A percentile compares a stretch with the other conserved stretches of the same genome.
Conservation (phyloP, 768 basidiomycete genomes). For the Naematelia encephala region DNA sequence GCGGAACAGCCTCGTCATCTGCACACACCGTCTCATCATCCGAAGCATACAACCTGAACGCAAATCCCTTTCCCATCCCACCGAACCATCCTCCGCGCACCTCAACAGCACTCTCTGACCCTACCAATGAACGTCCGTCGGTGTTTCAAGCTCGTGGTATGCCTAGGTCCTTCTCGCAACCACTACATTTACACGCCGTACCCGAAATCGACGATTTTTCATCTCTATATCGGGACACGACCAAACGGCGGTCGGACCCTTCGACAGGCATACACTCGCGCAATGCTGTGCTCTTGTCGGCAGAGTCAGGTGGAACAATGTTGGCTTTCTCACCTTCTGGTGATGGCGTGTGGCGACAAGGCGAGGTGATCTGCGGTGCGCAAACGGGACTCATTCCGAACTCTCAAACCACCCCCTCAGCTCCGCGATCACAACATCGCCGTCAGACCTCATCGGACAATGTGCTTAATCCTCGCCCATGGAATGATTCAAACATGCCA, state of each 20-base stretch:
- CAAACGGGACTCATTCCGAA: constrained; percentile 23
- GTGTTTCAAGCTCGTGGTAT: neutral
- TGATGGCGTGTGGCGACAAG: constrained; percentile 21
- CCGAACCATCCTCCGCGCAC: neutral
- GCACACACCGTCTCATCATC: constrained; percentile 11
- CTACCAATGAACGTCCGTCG: neutral
- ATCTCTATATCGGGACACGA: neutral
- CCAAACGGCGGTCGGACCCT: constrained; percentile 27
- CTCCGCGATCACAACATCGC: neutral
- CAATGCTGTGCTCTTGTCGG: constrained; percentile 32
- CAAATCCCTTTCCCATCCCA: constrained; percentile 3
- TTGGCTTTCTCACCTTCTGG: constrained; percentile 33
- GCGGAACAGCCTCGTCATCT: constrained; percentile 7
- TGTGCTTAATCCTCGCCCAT: constrained; percentile 25
- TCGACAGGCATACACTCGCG: constrained; percentile 33
- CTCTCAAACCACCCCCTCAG: constrained; percentile 12
- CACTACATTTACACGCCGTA: neutral
- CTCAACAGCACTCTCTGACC: neutral
- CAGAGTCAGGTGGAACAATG: constrained; percentile 38
- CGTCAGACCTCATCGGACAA: constrained; percentile 4
- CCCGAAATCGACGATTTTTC: neutral
- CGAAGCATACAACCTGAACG: neutral
- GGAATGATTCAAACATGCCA: constrained; percentile 32
- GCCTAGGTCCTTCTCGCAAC: constrained; percentile 6
- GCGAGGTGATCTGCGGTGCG: constrained; percentile 22